Evolutionary conservation across 2,329 filamentous ascomycete genomes (phyloP), one percentile per base, ranked within the genome.

Genomic region (Colletotrichum spaethianum): DNA sequence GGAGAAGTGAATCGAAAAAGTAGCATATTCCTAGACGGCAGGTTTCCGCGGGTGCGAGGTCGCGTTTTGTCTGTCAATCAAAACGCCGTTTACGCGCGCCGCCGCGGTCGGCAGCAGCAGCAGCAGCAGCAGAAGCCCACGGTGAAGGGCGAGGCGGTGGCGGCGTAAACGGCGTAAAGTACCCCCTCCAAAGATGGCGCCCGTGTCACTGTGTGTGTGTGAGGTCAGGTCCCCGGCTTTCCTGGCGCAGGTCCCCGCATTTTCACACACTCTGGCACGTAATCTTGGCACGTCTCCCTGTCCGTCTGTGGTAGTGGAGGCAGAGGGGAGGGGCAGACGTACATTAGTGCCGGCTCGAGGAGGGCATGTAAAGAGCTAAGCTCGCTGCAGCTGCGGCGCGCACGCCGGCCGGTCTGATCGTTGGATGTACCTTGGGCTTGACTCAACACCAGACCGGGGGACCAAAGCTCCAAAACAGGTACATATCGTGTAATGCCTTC

Each of bases 161-260:
- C 66, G 33, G 64, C 69, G 69, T 72, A 69, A 72, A 72, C 59
- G 28, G 69, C 65, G 69, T 72, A 61, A 60, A 42, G 52, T 68
- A 69, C 65, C 42, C 9, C 8, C 33, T 16, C 33, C n/a, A n/a
- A 38, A 31, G n/a, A 55, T 18, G 20, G 52, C 18, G 31, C 36
- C 20, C 5, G 33, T 38, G 38, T 36, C 50, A n/a, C 33, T 63
- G 46, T 28, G 28, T 33, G 38, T 36, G 9, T 53, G 64, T 69
- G 69, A 69, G 69, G 69, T 72, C 59, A 69, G 23, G 44, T 40
- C 65, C 69, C 57, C 57, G 67, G 63, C 64, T 67, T 68, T 68
- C 20, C 36, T 26, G 36, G 23, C 26, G 64, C 26, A 26, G 26
- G 48, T 31, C 69, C 69, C 69, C 69, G 65, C 59, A 71, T 53